These are phyloP conservation scores for Penicillium janthinellum DNA, from an alignment of 2,329 filamentous ascomycete genomes.

Conservation along the genomic window DNA sequence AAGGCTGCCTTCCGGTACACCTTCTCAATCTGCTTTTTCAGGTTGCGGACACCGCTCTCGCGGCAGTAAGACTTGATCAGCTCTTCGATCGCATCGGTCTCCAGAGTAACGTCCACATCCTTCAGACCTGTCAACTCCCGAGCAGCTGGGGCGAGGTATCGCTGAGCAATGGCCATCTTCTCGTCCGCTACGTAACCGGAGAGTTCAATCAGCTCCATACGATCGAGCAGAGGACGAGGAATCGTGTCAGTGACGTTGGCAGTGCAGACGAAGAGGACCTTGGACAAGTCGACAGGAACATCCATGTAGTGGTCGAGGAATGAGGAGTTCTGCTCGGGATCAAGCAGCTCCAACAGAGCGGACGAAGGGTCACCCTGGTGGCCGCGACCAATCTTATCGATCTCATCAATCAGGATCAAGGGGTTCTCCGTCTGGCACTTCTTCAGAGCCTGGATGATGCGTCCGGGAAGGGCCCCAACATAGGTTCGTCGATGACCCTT, in stretches of 20 bases:
- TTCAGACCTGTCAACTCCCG: constrained; percentile 91
- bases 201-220: constrained; percentile 96
- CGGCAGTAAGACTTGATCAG: constrained; percentile 98
- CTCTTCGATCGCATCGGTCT: constrained; percentile 86
- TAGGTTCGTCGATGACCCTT: constrained; percentile 97
- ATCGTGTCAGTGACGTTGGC: constrained; percentile 99
- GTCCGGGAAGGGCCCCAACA: constrained; percentile 89
- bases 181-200: constrained; percentile 97
- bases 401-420: constrained; percentile 91
- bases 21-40: constrained; percentile 99
- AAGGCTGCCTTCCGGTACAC: constrained; percentile 96
- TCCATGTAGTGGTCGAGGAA: constrained; percentile 99
- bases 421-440: constrained; percentile 99
- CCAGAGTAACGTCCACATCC: constrained; percentile 84
- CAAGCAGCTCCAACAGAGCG: constrained; percentile 86
- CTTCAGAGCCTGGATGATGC: constrained; percentile 97
- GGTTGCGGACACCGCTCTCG: constrained; percentile 92
- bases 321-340: constrained; percentile 95
- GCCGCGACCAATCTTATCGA: constrained; percentile 96
- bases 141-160: constrained; percentile 89
- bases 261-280: constrained; percentile 97
- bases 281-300: constrained; percentile 93
- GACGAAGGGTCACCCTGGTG: constrained; percentile 97
- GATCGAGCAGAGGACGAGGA: constrained; percentile 85
- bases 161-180: constrained; percentile 97